These are phyloP conservation scores for Nicotiana sylvestris DNA, from an alignment of 257 asterid genomes.

Conservation along the genomic window DNA sequence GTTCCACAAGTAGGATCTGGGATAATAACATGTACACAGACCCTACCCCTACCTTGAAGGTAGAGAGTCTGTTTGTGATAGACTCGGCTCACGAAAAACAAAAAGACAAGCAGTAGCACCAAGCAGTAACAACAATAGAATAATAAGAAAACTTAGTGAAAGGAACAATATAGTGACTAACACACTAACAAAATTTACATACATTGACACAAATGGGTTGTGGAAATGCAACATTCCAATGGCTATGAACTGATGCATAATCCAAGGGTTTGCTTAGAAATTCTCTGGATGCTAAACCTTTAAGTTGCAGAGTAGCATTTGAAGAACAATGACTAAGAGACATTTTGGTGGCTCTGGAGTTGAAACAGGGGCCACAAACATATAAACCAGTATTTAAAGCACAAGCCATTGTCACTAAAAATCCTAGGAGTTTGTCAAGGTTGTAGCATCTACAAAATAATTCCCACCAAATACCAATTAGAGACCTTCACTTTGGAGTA, in stretches of 20 bases:
- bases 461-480: neutral
- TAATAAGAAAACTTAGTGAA: too few species aligned
- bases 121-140: too few species aligned
- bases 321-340: neutral
- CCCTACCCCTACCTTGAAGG: too few species aligned
- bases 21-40: too few species aligned
- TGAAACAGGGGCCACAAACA: neutral
- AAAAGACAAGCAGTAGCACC: too few species aligned
- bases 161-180: too few species aligned
- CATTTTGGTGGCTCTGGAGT: neutral
- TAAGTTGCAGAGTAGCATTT: neutral
- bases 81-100: too few species aligned
- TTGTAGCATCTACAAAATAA: neutral
- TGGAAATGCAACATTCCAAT: neutral
- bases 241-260: neutral
- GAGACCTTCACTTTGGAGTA: slow-evolving; percentile 14
- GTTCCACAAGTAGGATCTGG: too few species aligned
- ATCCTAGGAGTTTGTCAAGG: neutral
- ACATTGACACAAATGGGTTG: too few species aligned
- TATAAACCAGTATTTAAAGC: neutral
- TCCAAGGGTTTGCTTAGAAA: neutral
- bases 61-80: too few species aligned
- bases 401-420: neutral
- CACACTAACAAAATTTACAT: neutral
- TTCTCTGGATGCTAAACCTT: neutral